phyloP scores from a whole-genome alignment of 441 rosid genomes.

The Pelargonium australe region DNA sequence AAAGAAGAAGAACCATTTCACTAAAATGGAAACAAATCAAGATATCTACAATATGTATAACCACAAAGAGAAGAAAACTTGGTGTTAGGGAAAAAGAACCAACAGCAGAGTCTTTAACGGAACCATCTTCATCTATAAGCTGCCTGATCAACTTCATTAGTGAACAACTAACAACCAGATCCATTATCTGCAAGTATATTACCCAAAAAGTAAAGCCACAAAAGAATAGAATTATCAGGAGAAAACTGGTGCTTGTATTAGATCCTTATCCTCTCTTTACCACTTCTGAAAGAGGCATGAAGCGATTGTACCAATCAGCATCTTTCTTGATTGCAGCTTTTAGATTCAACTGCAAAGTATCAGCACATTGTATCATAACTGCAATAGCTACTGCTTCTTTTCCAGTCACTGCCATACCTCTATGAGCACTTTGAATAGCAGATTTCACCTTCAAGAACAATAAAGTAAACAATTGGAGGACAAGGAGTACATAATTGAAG shows the following conservation, averaged over 20 bases:
- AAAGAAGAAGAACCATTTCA: neutral
- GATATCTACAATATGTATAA: neutral
- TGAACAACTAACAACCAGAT: conserved; percentile 44
- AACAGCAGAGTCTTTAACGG: conserved; percentile 80
- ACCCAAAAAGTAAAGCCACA: conserved; percentile 10
- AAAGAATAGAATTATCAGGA: neutral
- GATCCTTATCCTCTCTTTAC: conserved; percentile 28
- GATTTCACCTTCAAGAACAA: conserved; percentile 47
- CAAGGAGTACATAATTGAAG: neutral
- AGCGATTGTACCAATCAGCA: conserved; percentile 54
- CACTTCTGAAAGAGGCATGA: conserved; percentile 70
- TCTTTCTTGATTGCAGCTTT: conserved; percentile 63
- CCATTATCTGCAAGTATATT: conserved; percentile 47
- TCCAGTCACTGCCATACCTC: conserved; percentile 44
- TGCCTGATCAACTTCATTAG: conserved; percentile 51
- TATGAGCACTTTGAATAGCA: conserved; percentile 42
- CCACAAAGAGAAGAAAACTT: neutral
- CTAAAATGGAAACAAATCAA: conserved; percentile 4
- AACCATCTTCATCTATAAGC: conserved; percentile 72
- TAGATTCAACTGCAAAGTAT: conserved; percentile 56
- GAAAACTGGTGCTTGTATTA: neutral
- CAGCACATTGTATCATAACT: conserved; percentile 47
- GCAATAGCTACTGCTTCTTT: conserved; percentile 62
- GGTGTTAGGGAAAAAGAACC: conserved; percentile 25
- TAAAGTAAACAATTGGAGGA: conserved; percentile 12